Evolutionary conservation across 179 eudicot genomes (phyloP), one percentile per base, ranked within the genome.

Genomic region (Spinacia oleracea): DNA sequence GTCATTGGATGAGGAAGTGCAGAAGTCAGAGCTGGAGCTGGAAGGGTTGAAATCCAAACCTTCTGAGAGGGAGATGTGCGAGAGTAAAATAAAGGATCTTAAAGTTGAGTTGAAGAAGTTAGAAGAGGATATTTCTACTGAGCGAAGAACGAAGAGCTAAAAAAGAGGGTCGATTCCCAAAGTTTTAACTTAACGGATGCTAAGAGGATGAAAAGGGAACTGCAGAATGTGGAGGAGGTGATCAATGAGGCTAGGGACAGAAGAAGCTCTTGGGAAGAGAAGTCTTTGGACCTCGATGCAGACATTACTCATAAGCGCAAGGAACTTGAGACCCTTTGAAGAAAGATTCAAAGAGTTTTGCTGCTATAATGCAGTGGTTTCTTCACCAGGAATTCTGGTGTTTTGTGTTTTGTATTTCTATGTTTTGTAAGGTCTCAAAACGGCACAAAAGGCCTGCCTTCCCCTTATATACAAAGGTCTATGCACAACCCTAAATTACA

Each of bases 201-300:
- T 5, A 98, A 91, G 85, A 90, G 98, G 88, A 96, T 96, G 97
- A 93, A 86, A 86, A 85, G 92, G 76, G 98, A 96, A 80, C 66
- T 93, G 82, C 85, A 80, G 85, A 89, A 89, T 16, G 89, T 89
- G 72, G 98, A 96, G 88, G 86, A 91, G 82, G 97, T 92, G 66
- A 90, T 93, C 55, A 90, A 75, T 77, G 96, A 91, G 56, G 86
- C 90, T 21, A 98, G 93, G 79, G 78, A 82, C 45, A 85, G 85
- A 9, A 84, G 94, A 80, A 93, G 74, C 79, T 83, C 83, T 1
- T 91, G 94, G 97, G 99, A 96, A 86, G 98, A 91, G 82, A 93
- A 91, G 90, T 81, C 83, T 35, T 96, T 97, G 96, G 91, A 89
- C 77, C 88, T 93, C 76, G 91, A 93, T 75, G 71, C 85, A 42